These are phyloP conservation scores for Ailanthus altissimus DNA, from an alignment of 345 rosid species.

Conservation along the genomic window DNA sequence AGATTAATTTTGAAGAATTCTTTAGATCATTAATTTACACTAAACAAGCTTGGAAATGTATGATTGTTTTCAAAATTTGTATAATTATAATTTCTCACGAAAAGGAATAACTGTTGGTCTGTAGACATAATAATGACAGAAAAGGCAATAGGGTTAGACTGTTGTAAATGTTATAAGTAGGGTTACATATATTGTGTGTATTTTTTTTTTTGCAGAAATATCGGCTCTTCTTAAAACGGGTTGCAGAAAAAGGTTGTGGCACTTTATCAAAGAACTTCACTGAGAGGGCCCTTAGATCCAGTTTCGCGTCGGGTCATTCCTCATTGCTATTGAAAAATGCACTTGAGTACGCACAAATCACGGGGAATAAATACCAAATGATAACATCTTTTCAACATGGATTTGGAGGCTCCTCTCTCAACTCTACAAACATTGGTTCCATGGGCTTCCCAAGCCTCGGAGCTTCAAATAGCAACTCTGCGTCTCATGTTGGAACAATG, in stretches of 20 bases:
- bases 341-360: background rate
- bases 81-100: too few relatives aligned
- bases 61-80: too few relatives aligned
- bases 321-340: background rate
- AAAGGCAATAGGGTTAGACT: background rate
- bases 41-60: too few relatives aligned
- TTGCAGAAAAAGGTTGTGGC: slow-evolving; percentile 34
- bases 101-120: background rate
- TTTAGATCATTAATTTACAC: too few relatives aligned
- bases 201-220: slow-evolving; percentile 69
- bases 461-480: slow-evolving; percentile 20
- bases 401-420: background rate
- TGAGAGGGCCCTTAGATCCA: slow-evolving; percentile 30
- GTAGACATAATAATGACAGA: background rate
- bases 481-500: background rate
- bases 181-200: background rate
- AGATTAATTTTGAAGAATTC: too few relatives aligned
- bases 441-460: background rate
- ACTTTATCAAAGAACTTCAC: slow-evolving; percentile 13
- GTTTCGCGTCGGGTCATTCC: slow-evolving; percentile 32
- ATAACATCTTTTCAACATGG: slow-evolving; percentile 11
- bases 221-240: slow-evolving; percentile 54
- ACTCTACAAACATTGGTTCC: background rate
- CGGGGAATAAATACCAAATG: background rate
- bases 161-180: background rate